Conservation (phyloP, 2,329 filamentous ascomycete species). For the Orbilia blumenaviensis region DNA sequence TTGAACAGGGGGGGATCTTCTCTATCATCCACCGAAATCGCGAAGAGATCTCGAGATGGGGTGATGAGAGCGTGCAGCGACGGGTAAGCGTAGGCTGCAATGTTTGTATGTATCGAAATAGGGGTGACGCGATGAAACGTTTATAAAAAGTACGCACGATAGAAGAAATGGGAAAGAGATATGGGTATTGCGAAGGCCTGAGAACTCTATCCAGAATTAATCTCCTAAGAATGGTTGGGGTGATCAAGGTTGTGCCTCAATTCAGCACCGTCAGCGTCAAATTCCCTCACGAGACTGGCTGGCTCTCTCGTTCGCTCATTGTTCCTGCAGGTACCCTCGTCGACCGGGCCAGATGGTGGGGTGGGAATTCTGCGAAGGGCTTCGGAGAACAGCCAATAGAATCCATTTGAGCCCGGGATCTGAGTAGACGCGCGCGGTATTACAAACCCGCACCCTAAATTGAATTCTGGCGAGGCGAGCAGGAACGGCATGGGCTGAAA, state of each 20-base stretch:
- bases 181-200: constrained; percentile 3
- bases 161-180: constrained; percentile 9
- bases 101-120: constrained; percentile 10
- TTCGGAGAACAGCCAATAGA: constrained; percentile 33
- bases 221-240: constrained; percentile 15
- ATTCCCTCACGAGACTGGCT: constrained; percentile 41
- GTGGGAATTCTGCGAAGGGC: constrained; percentile 13
- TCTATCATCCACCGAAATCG: not conserved
- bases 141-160: constrained; percentile 6
- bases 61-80: not conserved
- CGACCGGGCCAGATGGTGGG: not conserved
- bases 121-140: not conserved
- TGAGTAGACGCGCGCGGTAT: constrained; percentile 40
- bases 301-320: not conserved
- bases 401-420: not conserved
- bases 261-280: constrained; percentile 37
- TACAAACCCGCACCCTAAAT: constrained; percentile 30
- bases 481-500: not conserved
- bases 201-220: not conserved
- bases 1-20: constrained; percentile 2
- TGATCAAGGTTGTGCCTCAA: constrained; percentile 1
- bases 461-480: not conserved
- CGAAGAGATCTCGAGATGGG: not conserved
- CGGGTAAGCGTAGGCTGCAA: constrained; percentile 1
- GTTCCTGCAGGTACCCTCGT: constrained; percentile 42